phyloP scores from a whole-genome alignment of 2,329 filamentous ascomycete species.

The Neurospora crassa region DNA sequence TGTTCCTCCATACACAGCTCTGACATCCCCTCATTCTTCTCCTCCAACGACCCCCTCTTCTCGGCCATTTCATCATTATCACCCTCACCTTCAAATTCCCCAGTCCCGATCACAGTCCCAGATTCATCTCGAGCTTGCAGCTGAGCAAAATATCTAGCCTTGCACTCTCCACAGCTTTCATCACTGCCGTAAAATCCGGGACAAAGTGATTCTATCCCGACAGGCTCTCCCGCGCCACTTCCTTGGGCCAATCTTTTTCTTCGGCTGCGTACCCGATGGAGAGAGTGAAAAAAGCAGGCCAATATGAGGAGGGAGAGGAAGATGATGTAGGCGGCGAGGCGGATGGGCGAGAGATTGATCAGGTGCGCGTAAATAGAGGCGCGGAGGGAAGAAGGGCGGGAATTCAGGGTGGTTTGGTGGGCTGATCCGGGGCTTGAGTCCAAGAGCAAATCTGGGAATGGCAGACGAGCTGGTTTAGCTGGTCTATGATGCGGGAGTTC shows the following conservation, averaged over 20 bases:
- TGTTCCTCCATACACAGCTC: background rate
- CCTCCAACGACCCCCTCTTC: background rate
- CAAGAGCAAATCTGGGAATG: background rate
- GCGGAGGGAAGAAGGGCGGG: background rate
- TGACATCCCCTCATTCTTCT: background rate
- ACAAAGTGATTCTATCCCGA: background rate
- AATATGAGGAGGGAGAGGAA: background rate
- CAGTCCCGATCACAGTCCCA: background rate
- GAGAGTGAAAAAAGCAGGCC: background rate
- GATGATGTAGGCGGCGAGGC: background rate
- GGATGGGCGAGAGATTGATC: background rate
- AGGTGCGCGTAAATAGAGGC: background rate
- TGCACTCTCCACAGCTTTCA: background rate
- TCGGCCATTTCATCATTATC: background rate
- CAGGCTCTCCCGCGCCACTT: background rate
- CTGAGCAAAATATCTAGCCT: background rate
- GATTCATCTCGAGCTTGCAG: background rate
- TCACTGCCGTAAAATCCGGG: background rate
- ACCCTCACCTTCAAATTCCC: background rate
- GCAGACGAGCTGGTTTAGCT: background rate
- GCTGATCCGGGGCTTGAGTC: background rate
- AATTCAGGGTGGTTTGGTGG: background rate
- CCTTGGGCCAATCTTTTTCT: background rate
- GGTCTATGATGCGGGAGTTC: background rate
- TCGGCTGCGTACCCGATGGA: background rate